Percentiles rank a stretch among this genome's conserved stretches.
Conservation (phyloP, 1,284 basidiomycete genomes). For the Hymenochaete sp. region DNA sequence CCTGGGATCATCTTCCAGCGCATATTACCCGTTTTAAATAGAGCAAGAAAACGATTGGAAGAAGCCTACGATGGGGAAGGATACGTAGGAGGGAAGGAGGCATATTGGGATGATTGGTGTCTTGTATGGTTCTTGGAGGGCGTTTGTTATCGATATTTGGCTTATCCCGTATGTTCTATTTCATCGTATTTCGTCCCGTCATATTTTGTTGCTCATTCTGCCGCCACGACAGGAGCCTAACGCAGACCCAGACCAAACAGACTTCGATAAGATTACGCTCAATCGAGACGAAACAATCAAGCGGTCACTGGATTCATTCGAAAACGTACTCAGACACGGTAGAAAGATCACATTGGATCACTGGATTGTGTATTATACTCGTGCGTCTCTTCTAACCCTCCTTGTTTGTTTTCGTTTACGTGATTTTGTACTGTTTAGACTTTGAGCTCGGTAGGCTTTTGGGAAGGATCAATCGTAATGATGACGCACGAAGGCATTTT, state of each 20-base stretch:
- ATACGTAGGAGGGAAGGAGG: neutral
- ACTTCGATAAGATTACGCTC: neutral
- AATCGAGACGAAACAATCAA: constrained; percentile 4
- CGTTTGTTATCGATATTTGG: constrained; percentile 35
- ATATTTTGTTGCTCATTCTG: neutral
- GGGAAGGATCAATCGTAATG: constrained; percentile 49
- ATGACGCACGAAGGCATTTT: constrained; percentile 54
- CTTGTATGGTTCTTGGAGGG: constrained; percentile 46
- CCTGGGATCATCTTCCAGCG: constrained; percentile 17
- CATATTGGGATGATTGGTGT: constrained; percentile 45
- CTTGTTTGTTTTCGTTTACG: constrained; percentile 1
- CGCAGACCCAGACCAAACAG: neutral
- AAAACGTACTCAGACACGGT: constrained; percentile 33
- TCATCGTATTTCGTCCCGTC: neutral
- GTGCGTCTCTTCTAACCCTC: constrained; percentile 11
- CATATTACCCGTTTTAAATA: constrained; percentile 23
- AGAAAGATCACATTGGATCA: constrained; percentile 36
- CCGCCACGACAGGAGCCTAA: neutral
- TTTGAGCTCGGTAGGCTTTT: constrained; percentile 74
- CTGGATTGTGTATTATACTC: constrained; percentile 33
- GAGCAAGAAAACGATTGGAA: too few relatives aligned
- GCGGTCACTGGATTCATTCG: constrained; percentile 17
- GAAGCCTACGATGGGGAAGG: neutral
- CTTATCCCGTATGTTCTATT: constrained; percentile 30
- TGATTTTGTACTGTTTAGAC: constrained; percentile 34